phyloP scores from a whole-genome alignment of 179 eudicot genomes.

The Drosera spatulata region DNA sequence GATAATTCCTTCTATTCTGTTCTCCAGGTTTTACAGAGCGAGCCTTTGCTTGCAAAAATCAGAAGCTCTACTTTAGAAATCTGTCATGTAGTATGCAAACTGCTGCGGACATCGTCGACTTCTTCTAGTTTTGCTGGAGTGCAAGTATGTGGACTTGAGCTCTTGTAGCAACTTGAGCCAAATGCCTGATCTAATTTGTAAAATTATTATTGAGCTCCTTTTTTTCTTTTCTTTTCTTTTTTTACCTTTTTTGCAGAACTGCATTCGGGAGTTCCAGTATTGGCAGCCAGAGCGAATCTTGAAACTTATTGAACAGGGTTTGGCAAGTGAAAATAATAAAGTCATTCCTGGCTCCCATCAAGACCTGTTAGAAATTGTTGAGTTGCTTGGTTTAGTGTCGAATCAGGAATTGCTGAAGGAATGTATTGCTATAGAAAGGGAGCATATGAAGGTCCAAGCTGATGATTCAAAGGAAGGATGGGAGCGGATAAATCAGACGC shows the following conservation, averaged over 20 bases:
- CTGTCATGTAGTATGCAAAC: constrained; percentile 40
- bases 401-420: constrained; percentile 60
- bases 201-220: too few species aligned
- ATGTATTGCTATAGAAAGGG: constrained; percentile 67
- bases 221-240: not conserved
- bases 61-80: constrained; percentile 50
- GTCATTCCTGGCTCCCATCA: constrained; percentile 22
- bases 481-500: constrained; percentile 26
- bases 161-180: not conserved
- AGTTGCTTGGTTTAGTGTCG: constrained; percentile 40
- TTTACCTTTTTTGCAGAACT: constrained; percentile 31
- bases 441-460: constrained; percentile 34
- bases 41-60: constrained; percentile 48
- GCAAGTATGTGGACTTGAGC: constrained; percentile 41
- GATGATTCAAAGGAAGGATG: constrained; percentile 20
- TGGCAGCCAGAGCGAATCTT: constrained; percentile 44
- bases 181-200: too few species aligned
- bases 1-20: too few species aligned
- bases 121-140: constrained; percentile 39
- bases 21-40: constrained; percentile 61
- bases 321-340: constrained; percentile 28
- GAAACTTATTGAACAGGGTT: constrained; percentile 43
- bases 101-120: constrained; percentile 34
- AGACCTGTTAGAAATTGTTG: constrained; percentile 31
- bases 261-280: constrained; percentile 58